These are phyloP conservation scores for Rhipidocladum racemiflorum DNA, from an alignment of 176 grass and related monocot species.

Conservation along the genomic window DNA sequence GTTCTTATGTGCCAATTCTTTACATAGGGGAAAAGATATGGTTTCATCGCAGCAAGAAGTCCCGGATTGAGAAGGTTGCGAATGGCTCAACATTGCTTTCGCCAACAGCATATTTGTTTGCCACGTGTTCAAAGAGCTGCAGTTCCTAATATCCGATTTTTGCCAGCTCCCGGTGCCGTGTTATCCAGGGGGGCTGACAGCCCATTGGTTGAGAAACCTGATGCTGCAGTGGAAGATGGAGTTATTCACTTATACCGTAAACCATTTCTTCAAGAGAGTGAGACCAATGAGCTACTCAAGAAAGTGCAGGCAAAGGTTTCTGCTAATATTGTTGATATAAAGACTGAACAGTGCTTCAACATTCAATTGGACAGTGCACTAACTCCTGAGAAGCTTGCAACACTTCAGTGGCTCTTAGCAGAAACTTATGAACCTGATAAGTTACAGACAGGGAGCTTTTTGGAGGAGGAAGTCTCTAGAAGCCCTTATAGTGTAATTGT, in stretches of 20 bases:
- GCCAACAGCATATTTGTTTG: conserved; percentile 11
- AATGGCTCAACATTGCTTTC: conserved; percentile 25
- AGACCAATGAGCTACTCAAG: conserved; percentile 46
- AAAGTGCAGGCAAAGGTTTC: conserved; percentile 70
- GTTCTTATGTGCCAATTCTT: neutral
- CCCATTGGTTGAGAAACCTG: conserved; percentile 32
- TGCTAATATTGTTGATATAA: conserved; percentile 51
- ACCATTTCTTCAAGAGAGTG: conserved; percentile 71
- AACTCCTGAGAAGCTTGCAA: conserved; percentile 48
- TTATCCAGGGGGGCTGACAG: conserved; percentile 39
- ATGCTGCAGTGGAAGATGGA: neutral
- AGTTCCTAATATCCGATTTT: neutral
- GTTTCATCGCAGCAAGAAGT: neutral
- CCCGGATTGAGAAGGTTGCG: neutral
- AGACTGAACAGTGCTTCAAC: conserved; percentile 74
- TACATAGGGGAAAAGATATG: conserved; percentile 25
- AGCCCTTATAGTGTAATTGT: conserved; percentile 27
- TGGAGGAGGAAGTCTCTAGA: conserved; percentile 46
- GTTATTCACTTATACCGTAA: conserved; percentile 59
- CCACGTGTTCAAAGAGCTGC: conserved; percentile 29
- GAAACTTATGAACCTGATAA: conserved; percentile 85
- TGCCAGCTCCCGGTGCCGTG: conserved; percentile 9
- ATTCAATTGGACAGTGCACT: conserved; percentile 39
- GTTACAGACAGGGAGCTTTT: conserved; percentile 50
- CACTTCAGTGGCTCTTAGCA: conserved; percentile 69